phyloP scores from a whole-genome alignment of 768 basidiomycete genomes.

The Melanogaster broomeanus region DNA sequence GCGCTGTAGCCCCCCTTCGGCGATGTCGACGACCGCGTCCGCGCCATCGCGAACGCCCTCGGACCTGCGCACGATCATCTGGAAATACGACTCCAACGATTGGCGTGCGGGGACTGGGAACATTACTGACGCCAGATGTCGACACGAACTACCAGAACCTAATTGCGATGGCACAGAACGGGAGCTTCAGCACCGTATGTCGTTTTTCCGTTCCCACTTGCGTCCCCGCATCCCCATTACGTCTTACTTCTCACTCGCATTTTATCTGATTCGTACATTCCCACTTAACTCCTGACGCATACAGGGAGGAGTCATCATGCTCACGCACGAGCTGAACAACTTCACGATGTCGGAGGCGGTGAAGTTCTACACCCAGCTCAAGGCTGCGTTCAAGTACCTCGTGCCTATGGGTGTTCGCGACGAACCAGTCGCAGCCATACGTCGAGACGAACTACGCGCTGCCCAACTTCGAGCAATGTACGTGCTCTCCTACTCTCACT shows the following conservation, averaged over 20 bases:
- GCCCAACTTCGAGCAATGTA: conserved; percentile 50
- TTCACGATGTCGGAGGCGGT: conserved; percentile 63
- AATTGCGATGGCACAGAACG: conserved; percentile 45
- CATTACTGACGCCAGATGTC: conserved; percentile 45
- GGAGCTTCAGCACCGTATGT: conserved; percentile 41
- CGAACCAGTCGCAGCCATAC: conserved; percentile 55
- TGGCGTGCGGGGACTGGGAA: conserved; percentile 61
- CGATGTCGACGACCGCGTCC: conserved; percentile 75
- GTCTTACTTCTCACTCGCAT: too few relatives aligned
- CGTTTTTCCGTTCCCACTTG: too few relatives aligned
- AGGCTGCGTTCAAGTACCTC: conserved; percentile 45
- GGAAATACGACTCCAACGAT: conserved; percentile 72
- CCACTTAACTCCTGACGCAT: background rate
- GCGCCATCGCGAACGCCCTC: conserved; percentile 66
- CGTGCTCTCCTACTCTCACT: background rate
- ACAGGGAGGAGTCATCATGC: conserved; percentile 51
- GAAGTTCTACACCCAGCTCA: conserved; percentile 49
- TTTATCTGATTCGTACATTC: too few relatives aligned
- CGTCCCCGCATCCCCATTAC: background rate
- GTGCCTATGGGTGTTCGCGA: conserved; percentile 54
- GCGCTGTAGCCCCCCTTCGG: conserved; percentile 56
- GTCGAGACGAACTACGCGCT: conserved; percentile 45
- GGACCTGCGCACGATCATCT: conserved; percentile 72
- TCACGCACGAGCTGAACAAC: conserved; percentile 62
- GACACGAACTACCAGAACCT: conserved; percentile 56